A percentile compares a stretch with the other conserved stretches of the same genome.
Evolutionary conservation across 2,329 filamentous ascomycete species (phyloP).

Genomic region (Stagonosporopsis cucurbitacearum): DNA sequence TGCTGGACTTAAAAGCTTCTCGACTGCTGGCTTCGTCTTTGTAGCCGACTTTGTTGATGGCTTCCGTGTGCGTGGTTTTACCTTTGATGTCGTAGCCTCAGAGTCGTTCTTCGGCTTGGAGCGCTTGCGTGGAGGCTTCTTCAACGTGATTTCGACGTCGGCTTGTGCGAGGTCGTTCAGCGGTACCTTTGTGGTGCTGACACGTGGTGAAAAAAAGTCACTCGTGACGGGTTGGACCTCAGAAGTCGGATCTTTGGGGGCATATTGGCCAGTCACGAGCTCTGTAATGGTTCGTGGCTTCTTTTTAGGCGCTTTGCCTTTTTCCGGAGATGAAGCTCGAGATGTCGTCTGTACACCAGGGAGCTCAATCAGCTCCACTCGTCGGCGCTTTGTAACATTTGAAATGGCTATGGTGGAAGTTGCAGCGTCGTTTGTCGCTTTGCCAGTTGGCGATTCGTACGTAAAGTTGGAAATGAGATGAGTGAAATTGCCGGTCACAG

Average conservation of each 20-base stretch:
- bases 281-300: slow-evolving; percentile 50
- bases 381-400: slow-evolving; percentile 36
- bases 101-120: slow-evolving; percentile 26
- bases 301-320: slow-evolving; percentile 47
- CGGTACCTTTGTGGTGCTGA: slow-evolving; percentile 31
- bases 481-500: slow-evolving; percentile 27
- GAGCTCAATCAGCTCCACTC: slow-evolving; percentile 42
- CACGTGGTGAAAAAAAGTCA: slow-evolving; percentile 35
- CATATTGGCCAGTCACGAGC: slow-evolving; percentile 47
- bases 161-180: slow-evolving; percentile 30
- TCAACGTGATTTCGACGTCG: slow-evolving; percentile 13
- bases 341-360: slow-evolving; percentile 30
- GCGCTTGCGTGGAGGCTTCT: slow-evolving; percentile 33
- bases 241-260: slow-evolving; percentile 12
- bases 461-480: slow-evolving; percentile 39
- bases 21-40: slow-evolving; percentile 36
- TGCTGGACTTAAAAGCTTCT: slow-evolving; percentile 48
- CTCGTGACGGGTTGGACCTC: slow-evolving; percentile 20
- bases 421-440: slow-evolving; percentile 5
- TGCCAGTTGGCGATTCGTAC: slow-evolving; percentile 27
- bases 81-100: slow-evolving; percentile 26
- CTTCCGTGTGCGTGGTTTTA: slow-evolving; percentile 35
- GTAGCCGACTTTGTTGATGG: slow-evolving; percentile 33
- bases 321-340: slow-evolving; percentile 37
- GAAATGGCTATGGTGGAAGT: slow-evolving; percentile 8